Evolutionary conservation across 306 rosid species (phyloP).

Genomic region (Prunus davidiana): DNA sequence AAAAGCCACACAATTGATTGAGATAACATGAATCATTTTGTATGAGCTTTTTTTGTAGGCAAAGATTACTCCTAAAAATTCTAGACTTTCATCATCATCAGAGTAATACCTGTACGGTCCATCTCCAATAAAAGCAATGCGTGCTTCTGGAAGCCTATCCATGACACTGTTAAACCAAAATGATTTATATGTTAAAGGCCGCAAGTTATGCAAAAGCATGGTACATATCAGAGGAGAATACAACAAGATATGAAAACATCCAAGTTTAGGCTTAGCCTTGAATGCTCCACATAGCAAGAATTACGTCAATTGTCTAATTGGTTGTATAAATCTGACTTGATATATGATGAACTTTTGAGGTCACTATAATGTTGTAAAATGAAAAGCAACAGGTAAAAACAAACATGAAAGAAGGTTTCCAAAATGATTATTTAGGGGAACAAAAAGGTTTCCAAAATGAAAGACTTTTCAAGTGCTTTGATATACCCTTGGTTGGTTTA

Average conservation of each 20-base stretch:
- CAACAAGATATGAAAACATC: not conserved
- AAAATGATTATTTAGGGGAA: too few relatives aligned
- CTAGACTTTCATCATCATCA: conserved; percentile 4
- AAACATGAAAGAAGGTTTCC: too few relatives aligned
- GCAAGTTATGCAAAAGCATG: not conserved
- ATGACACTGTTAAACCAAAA: conserved; percentile 56
- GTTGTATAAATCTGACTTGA: too few relatives aligned
- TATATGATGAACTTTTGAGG: too few relatives aligned
- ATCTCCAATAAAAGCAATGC: conserved; percentile 90
- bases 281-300: not conserved
- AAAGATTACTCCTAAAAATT: not conserved
- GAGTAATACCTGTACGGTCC: conserved; percentile 83
- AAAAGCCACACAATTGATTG: conserved; percentile 12
- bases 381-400: too few relatives aligned
- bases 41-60: not conserved
- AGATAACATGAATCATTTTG: not conserved
- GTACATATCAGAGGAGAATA: not conserved
- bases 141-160: conserved; percentile 89
- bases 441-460: too few relatives aligned
- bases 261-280: not conserved
- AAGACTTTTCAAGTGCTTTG: too few relatives aligned
- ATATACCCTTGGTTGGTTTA: too few relatives aligned
- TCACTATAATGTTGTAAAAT: too few relatives aligned
- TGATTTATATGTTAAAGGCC: conserved; percentile 30
- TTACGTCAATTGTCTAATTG: not conserved